Conservation (phyloP, 2,329 filamentous ascomycete genomes). For the Penicillium janthinellum region DNA sequence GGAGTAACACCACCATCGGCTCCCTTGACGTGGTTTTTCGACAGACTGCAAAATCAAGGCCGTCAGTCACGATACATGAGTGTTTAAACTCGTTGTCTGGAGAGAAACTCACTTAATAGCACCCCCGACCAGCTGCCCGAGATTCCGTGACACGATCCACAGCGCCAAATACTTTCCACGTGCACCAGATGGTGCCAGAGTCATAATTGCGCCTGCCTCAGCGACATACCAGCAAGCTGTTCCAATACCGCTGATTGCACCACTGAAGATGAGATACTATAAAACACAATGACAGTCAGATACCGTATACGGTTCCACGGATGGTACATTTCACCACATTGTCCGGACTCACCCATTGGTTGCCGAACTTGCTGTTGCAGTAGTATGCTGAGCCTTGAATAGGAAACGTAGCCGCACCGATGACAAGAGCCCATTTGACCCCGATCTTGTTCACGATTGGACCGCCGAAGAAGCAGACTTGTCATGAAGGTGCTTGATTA, state of each 20-base stretch:
- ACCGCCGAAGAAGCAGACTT: conserved; percentile 47
- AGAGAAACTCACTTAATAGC: conserved; percentile 45
- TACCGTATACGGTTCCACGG: not conserved
- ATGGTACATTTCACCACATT: not conserved
- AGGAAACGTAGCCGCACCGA: conserved; percentile 47
- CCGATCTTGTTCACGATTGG: conserved; percentile 52
- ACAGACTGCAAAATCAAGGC: conserved; percentile 26
- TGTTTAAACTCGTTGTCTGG: no score
- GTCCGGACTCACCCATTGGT: conserved; percentile 46
- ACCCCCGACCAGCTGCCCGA: conserved; percentile 52
- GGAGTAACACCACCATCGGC: conserved; percentile 45
- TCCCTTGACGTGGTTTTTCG: conserved; percentile 43
- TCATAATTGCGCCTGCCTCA: conserved; percentile 53
- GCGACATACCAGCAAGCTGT: conserved; percentile 55
- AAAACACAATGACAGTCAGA: conserved; percentile 1
- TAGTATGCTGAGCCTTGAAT: conserved; percentile 53
- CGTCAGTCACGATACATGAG: not conserved
- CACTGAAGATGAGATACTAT: conserved; percentile 46
- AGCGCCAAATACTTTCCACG: conserved; percentile 53
- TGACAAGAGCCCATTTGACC: conserved; percentile 51
- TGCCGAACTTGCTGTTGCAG: conserved; percentile 53
- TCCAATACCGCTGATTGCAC: conserved; percentile 43
- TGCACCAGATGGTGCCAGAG: conserved; percentile 49
- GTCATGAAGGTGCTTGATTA: not conserved
- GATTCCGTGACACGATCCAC: conserved; percentile 53